Base-by-base conservation (phyloP, 2,329 filamentous ascomycete genomes). In the Penicillium sclerotiorum region DNA sequence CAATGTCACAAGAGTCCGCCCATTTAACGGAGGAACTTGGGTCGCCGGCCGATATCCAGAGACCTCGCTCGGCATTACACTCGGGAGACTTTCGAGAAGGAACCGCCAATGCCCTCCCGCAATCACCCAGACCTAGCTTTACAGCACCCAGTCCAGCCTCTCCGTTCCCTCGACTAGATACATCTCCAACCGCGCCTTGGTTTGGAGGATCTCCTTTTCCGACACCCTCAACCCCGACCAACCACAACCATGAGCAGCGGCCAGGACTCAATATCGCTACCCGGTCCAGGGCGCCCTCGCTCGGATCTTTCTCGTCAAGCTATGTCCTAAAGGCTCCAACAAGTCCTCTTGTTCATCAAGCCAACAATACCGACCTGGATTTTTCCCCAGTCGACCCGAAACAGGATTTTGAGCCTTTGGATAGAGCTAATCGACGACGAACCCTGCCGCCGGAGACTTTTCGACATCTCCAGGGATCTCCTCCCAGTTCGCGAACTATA, bases 311-410 rank as follows among this genome's bases (percentile, higher is more conserved):
- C 12, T 87, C 88, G 0, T 88, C 86, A 2, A 91, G 84, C 60
- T 96, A 96, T 68, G 80, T 88, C 25, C 88, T 95, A 54, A 88
- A 93, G 71, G 84, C 89, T 2, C 93, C 94, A 0, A 97, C 94
- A 2, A 97, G 92, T 62, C 94, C 94, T 12, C 77, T 99, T 9
- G 92, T 95, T 1, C 86, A 96, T 63, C 90, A 91, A 35, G 85
- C 90, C 63, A 95, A 87, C 72, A 94, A 92, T 59, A 86, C 90
- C 6, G 90, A 94, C 58, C 65, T 87, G 18, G 85, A 90, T 50
- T 77, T 87, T 40, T 77, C 83, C 2, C 76, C 81, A 55, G 69
- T 79, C 46, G 77, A 81, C 47, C 70, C 73, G 35, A 77, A 81
- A 45, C 76, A 83, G 40, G 75, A 82, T 28, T 68, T 72, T 30